phyloP scores from a whole-genome alignment of 768 basidiomycete species.

The Trametes gibbosa region DNA sequence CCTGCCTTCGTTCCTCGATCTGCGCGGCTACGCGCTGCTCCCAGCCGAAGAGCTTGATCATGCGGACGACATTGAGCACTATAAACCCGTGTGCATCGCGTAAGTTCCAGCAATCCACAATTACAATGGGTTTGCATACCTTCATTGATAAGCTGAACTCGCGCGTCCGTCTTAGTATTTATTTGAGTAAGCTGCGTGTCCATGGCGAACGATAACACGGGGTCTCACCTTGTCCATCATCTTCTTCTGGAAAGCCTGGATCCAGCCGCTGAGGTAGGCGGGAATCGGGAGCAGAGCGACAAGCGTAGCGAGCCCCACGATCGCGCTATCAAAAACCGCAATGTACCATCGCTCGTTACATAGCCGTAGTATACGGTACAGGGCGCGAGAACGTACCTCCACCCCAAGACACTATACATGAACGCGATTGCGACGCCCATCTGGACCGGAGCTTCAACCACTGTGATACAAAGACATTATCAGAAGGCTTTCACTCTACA shows the following conservation, averaged over 20 bases:
- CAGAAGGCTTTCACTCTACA: too few relatives aligned
- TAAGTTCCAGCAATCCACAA: neutral
- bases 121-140: conserved; percentile 16
- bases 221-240: conserved; percentile 39
- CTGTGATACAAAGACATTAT: neutral
- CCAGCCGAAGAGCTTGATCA: conserved; percentile 50
- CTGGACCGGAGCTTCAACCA: neutral
- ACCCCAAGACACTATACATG: conserved; percentile 45
- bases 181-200: neutral
- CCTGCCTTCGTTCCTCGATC: conserved; percentile 55
- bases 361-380: neutral
- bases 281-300: conserved; percentile 42
- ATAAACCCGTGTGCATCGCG: conserved; percentile 13
- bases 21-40: conserved; percentile 46
- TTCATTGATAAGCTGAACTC: conserved; percentile 46
- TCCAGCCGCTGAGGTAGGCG: conserved; percentile 36
- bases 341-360: neutral
- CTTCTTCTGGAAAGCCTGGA: conserved; percentile 36
- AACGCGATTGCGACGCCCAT: conserved; percentile 29
- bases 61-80: conserved; percentile 40
- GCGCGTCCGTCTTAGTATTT: conserved; percentile 40
- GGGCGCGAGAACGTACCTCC: conserved; percentile 35
- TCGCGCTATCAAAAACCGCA: conserved; percentile 26
- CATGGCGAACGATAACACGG: too few relatives aligned
- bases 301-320: conserved; percentile 42